These are phyloP conservation scores for Alternaria longipes DNA, from an alignment of 2,329 filamentous ascomycete genomes.

Conservation along the genomic window DNA sequence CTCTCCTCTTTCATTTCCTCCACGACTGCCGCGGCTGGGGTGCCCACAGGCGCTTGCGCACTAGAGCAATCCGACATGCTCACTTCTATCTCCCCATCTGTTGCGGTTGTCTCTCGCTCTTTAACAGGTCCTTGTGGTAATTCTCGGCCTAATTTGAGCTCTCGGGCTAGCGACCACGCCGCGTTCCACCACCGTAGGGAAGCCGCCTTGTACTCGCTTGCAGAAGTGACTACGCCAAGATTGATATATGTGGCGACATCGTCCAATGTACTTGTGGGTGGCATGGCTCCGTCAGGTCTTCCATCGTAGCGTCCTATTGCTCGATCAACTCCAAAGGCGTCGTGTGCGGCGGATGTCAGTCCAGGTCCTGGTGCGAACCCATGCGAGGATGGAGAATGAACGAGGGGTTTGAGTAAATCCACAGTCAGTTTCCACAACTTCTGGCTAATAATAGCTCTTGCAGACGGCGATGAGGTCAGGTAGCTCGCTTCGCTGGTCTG, in stretches of 20 bases:
- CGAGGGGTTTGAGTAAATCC: constrained; percentile 83
- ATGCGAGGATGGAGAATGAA: constrained; percentile 73
- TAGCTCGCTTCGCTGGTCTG: constrained; percentile 90
- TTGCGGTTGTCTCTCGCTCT: constrained; percentile 41
- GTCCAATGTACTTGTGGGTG: constrained; percentile 74
- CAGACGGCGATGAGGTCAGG: constrained; percentile 81
- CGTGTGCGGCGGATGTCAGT: constrained; percentile 79
- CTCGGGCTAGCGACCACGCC: constrained; percentile 87
- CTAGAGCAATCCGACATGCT: constrained; percentile 42
- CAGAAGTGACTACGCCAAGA: constrained; percentile 87
- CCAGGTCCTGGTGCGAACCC: constrained; percentile 61
- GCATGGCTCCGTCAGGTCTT: constrained; percentile 57
- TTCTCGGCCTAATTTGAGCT: constrained; percentile 88
- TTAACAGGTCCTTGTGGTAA: constrained; percentile 67
- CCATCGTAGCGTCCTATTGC: constrained; percentile 60
- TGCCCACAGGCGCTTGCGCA: constrained; percentile 36
- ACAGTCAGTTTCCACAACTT: constrained; percentile 87
- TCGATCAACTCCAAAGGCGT: constrained; percentile 78
- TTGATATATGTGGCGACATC: constrained; percentile 93
- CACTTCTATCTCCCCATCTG: constrained; percentile 51
- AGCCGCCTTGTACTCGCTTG: constrained; percentile 83
- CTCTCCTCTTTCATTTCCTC: constrained; percentile 77
- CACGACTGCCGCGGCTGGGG: constrained; percentile 46
- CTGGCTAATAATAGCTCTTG: constrained; percentile 84
- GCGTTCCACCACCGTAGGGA: constrained; percentile 94